These are phyloP conservation scores for Cyclospora cayetanensis DNA, from an alignment of 169 alveolate species.

Conservation along the genomic window DNA sequence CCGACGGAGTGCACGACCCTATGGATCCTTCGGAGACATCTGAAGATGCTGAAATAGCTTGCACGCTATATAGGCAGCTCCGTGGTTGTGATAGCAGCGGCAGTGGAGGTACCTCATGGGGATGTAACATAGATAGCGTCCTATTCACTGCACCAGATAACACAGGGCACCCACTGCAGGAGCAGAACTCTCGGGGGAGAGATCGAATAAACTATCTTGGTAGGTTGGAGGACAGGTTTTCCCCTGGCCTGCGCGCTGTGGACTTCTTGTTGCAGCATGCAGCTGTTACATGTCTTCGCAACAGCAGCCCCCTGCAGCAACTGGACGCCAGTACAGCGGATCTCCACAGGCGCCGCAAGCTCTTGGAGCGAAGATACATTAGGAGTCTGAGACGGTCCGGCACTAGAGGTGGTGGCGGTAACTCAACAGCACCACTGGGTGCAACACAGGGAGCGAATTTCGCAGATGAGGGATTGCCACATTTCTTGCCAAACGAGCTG, in stretches of 20 bases:
- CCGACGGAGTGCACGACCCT: constrained; percentile 40
- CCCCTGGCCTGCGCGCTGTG: constrained; percentile 47
- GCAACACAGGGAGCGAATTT: neutral
- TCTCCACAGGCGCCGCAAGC: neutral
- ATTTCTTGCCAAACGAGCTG: neutral
- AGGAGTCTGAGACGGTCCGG: constrained; percentile 25
- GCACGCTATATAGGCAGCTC: neutral
- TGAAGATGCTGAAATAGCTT: neutral
- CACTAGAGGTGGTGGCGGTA: neutral
- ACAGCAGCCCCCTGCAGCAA: constrained; percentile 7
- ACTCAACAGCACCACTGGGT: neutral
- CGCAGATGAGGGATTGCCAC: too few species aligned
- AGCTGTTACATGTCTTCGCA: constrained; percentile 15
- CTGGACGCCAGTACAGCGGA: neutral
- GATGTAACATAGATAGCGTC: neutral
- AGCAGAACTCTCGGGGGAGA: neutral
- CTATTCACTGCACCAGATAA: neutral
- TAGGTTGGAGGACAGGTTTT: constrained; percentile 11
- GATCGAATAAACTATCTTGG: neutral
- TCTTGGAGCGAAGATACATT: neutral
- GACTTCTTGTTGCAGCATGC: constrained; percentile 19
- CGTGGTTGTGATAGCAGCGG: neutral
- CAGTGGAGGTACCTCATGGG: neutral
- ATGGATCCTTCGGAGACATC: neutral
- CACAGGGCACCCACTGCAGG: neutral